A percentile compares a stretch with the other conserved stretches of the same genome.
Conservation (phyloP, 257 asterid genomes). For the Perilla frutescens region DNA sequence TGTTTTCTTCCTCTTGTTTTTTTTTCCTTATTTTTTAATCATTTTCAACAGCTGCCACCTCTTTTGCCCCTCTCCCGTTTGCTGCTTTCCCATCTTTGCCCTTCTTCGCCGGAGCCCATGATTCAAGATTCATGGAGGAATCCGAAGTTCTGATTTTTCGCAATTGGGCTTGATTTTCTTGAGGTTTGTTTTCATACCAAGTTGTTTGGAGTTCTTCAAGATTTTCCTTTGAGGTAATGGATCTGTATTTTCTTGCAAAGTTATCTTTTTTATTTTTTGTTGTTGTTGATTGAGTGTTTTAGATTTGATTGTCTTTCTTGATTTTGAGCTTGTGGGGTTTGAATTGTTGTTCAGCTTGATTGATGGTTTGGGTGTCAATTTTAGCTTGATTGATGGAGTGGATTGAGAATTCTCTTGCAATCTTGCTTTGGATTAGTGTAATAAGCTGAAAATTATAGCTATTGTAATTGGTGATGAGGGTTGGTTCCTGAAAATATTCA, state of each 20-base stretch:
- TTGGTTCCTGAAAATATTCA: conserved; percentile 27
- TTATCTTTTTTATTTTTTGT: background rate
- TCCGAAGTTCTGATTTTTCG: conserved; percentile 16
- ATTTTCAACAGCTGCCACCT: conserved; percentile 35
- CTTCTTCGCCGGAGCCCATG: conserved; percentile 29
- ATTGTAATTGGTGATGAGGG: conserved; percentile 13
- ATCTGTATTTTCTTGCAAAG: conserved; percentile 29
- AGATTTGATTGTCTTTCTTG: conserved; percentile 29
- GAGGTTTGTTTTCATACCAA: conserved; percentile 14
- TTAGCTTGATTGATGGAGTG: conserved; percentile 18
- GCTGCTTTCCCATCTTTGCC: conserved; percentile 36
- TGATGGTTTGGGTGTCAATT: conserved; percentile 4
- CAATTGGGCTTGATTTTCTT: conserved; percentile 35
- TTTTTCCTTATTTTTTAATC: background rate
- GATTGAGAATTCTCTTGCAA: conserved; percentile 30
- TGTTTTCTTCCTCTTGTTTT: conserved; percentile 28
- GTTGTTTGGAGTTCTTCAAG: conserved; percentile 29
- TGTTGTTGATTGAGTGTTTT: conserved; percentile 21
- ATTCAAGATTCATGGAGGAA: conserved; percentile 46
- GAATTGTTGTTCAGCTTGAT: conserved; percentile 19
- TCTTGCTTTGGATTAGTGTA: conserved; percentile 24
- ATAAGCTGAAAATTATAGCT: conserved; percentile 23
- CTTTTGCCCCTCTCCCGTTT: conserved; percentile 21
- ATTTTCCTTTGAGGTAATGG: conserved; percentile 38
- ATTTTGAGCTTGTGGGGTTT: conserved; percentile 28